Evolutionary conservation across 2,329 filamentous ascomycete species (phyloP), one percentile per base, ranked within the genome.

Genomic region (Fusarium algeriense): DNA sequence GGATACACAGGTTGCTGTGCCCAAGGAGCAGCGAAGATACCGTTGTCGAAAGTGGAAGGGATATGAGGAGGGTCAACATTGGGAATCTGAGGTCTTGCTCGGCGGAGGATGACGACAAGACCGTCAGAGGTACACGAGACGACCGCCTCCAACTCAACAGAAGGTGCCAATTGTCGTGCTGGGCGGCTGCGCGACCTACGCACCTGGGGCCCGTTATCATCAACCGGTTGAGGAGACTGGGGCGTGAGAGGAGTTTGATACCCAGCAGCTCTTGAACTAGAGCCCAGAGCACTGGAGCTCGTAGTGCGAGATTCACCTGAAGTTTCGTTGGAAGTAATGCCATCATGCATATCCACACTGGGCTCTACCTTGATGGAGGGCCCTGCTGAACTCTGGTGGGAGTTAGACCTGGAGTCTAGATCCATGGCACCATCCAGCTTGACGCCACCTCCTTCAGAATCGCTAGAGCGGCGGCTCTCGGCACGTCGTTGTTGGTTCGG

Each of bases 111-210:
- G 11, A 97, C 93, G 5, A 97, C 93, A 1, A 97, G 84, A 2
- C 94, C 94, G 78, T 97, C 94, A 0, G 94, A 97, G 4, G 93
- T 94, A 81, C 94, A 97, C 1, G 94, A 97, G 8, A 97, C 91
- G n/a, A 97, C 93, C 4, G 93, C 94, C 81, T 97, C 94, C 7
- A 97, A 83, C 81, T 97, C 93, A 55, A 94, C 85, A 3, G 86
- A 85, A 5, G 81, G 81, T 10, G 83, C 77, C 1, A 76, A 75
- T 73, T 67, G 65, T 37, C 49, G 57, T 32, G 57, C 49, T 28
- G 60, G 48, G 12, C 58, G 67, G 23, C 52, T 64, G 19, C 45
- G 60, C 12, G 52, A n/a, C 28, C 58, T 60, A 30, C 23, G 43
- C 13, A 55, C 34, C 8, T 45, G 59, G 32, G 63, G 53, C n/a